Conservation (phyloP, 805 yeast species). For the Sungouiella thailandica region DNA sequence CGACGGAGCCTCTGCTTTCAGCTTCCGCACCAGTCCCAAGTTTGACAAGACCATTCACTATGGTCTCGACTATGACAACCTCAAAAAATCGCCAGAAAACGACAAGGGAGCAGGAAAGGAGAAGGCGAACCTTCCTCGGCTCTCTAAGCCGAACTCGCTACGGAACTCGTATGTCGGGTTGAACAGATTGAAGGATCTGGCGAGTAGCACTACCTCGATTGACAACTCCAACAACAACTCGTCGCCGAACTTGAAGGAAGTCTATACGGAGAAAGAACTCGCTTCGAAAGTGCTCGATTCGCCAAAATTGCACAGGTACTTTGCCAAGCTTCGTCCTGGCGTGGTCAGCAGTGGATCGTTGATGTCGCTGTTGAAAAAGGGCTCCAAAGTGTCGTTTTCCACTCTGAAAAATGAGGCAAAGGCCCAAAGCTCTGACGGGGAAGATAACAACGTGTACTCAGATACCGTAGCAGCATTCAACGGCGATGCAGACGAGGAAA, state of each 20-base stretch:
- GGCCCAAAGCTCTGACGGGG: no score
- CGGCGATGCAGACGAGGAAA: neutral
- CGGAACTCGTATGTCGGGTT: slow-evolving; percentile 36
- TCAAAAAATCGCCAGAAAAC: slow-evolving; percentile 2
- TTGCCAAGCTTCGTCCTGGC: slow-evolving; percentile 1
- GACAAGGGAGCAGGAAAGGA: slow-evolving; percentile 10
- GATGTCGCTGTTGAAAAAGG: no score
- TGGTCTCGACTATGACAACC: slow-evolving; percentile 5
- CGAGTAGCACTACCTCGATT: slow-evolving; percentile 6
- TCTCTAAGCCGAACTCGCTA: slow-evolving; percentile 23
- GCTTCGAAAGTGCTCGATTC: slow-evolving; percentile 18
- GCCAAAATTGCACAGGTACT: slow-evolving; percentile 18
- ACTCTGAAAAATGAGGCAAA: no score
- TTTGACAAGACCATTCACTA: slow-evolving; percentile 6
- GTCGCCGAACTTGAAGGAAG: slow-evolving; percentile 16
- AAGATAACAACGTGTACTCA: no score
- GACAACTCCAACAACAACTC: slow-evolving; percentile 14
- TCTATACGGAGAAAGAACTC: slow-evolving; percentile 8
- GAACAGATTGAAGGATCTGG: slow-evolving; percentile 30
- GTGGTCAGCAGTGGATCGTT: no score
- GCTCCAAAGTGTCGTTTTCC: neutral
- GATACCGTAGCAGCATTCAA: no score
- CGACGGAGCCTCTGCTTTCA: neutral
- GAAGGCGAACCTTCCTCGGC: slow-evolving; percentile 32
- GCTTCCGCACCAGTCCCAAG: slow-evolving; percentile 6